A percentile compares a stretch with the other conserved stretches of the same genome.
Conservation (phyloP, 805 yeast species). For the Priceomyces castillae region DNA sequence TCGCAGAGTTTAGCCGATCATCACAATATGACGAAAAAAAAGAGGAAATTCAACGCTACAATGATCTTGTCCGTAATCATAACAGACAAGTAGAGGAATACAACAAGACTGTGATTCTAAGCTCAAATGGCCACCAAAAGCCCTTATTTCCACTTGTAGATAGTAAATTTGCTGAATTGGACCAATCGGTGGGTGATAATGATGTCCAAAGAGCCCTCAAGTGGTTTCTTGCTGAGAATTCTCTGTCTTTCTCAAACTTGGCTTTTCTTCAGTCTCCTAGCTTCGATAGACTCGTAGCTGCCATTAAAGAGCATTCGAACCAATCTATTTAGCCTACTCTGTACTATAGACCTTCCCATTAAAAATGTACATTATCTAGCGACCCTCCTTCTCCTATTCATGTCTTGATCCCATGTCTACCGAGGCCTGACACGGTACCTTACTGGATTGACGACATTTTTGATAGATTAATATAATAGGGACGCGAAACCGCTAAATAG, state of each 20-base stretch:
- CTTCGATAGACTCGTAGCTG: slow-evolving; percentile 8
- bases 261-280: slow-evolving; percentile 9
- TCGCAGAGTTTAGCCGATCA: not conserved
- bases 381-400: no score
- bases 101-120: slow-evolving; percentile 9
- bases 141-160: slow-evolving; percentile 5
- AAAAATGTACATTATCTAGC: no score
- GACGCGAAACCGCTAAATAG: not conserved
- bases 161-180: not conserved
- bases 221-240: slow-evolving; percentile 10
- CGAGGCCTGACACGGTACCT: no score
- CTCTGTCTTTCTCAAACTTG: slow-evolving; percentile 9
- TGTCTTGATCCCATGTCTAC: no score
- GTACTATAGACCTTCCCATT: slow-evolving; percentile 2
- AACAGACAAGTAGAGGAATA: slow-evolving; percentile 13
- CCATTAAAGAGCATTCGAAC: slow-evolving; percentile 8
- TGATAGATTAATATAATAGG: not conserved
- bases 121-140: slow-evolving; percentile 4
- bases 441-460: slow-evolving; percentile 1
- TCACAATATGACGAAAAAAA: slow-evolving; percentile 2
- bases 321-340: slow-evolving; percentile 4
- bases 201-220: slow-evolving; percentile 9
- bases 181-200: slow-evolving; percentile 1
- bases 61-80: slow-evolving; percentile 10
- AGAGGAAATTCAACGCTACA: slow-evolving; percentile 10